A percentile compares a stretch with the other conserved stretches of the same genome.
Conservation (phyloP, 2,329 filamentous ascomycete species). For the Alternaria burnsii region DNA sequence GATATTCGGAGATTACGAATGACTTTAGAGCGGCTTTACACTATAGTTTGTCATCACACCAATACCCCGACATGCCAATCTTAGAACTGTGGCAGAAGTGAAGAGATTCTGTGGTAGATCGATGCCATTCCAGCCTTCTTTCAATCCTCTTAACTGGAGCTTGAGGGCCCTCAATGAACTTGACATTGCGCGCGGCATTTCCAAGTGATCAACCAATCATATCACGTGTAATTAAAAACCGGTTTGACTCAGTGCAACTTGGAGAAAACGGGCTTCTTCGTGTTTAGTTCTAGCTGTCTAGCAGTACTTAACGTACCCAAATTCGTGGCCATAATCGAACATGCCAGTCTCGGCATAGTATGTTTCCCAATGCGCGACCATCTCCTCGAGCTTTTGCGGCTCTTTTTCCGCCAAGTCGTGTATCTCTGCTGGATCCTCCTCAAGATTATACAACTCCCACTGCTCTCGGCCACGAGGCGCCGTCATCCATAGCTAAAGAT, state of each 20-base stretch:
- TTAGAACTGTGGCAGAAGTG: too few species aligned
- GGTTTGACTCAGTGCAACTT: background rate
- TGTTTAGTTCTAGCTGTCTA: background rate
- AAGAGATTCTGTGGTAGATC: too few species aligned
- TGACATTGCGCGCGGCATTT: too few species aligned
- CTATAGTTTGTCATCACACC: too few species aligned
- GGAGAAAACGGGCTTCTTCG: background rate
- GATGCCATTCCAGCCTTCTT: too few species aligned
- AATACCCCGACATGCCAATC: too few species aligned
- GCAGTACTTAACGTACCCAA: background rate
- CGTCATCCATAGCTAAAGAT: slow-evolving; percentile 60
- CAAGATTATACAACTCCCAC: slow-evolving; percentile 67
- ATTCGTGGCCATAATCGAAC: background rate
- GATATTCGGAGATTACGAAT: background rate
- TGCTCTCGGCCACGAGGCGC: slow-evolving; percentile 63
- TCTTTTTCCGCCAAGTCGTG: slow-evolving; percentile 49
- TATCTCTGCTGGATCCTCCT: slow-evolving; percentile 61
- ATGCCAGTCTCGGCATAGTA: slow-evolving; percentile 2
- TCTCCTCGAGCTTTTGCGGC: background rate
- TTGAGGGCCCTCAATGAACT: too few species aligned
- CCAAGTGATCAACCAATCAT: too few species aligned
- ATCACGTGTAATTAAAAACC: too few species aligned
- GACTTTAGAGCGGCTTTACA: background rate
- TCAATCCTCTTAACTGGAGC: too few species aligned
- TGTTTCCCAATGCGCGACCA: background rate